These are phyloP conservation scores for Lantana camara DNA, from an alignment of 257 asterid genomes.

Conservation along the genomic window DNA sequence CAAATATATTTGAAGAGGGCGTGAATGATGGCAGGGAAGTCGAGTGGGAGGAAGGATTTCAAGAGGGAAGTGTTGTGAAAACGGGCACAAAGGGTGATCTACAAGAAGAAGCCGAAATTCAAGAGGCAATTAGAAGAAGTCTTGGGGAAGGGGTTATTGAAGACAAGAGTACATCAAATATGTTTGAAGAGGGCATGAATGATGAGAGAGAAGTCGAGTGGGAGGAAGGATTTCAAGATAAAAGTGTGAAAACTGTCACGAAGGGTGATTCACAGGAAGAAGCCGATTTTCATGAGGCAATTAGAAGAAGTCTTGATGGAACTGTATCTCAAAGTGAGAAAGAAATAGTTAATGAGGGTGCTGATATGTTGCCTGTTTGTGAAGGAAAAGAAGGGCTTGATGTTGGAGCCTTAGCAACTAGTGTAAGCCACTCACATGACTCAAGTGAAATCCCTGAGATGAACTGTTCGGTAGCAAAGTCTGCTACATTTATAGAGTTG, in stretches of 20 bases:
- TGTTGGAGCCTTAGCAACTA: slow-evolving; percentile 21
- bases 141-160: slow-evolving; percentile 56
- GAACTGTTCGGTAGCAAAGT: slow-evolving; percentile 31
- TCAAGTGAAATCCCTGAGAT: slow-evolving; percentile 28
- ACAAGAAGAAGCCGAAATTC: slow-evolving; percentile 70
- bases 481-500: slow-evolving; percentile 26
- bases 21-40: slow-evolving; percentile 54
- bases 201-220: slow-evolving; percentile 72
- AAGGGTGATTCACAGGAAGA: slow-evolving; percentile 73
- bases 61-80: too few species aligned
- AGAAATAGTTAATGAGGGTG: slow-evolving; percentile 30
- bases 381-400: slow-evolving; percentile 37
- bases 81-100: slow-evolving; percentile 52
- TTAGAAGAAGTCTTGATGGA: slow-evolving; percentile 73
- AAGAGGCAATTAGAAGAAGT: slow-evolving; percentile 83
- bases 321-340: slow-evolving; percentile 26
- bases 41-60: slow-evolving; percentile 87
- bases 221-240: slow-evolving; percentile 75
- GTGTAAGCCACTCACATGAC: slow-evolving; percentile 31
- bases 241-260: slow-evolving; percentile 36
- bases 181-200: slow-evolving; percentile 36
- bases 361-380: slow-evolving; percentile 21
- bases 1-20: slow-evolving; percentile 35
- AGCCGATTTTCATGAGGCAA: slow-evolving; percentile 74
- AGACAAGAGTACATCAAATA: slow-evolving; percentile 28